These are phyloP conservation scores for Pichia cephalocereana DNA, from an alignment of 805 yeast species.

Conservation along the genomic window DNA sequence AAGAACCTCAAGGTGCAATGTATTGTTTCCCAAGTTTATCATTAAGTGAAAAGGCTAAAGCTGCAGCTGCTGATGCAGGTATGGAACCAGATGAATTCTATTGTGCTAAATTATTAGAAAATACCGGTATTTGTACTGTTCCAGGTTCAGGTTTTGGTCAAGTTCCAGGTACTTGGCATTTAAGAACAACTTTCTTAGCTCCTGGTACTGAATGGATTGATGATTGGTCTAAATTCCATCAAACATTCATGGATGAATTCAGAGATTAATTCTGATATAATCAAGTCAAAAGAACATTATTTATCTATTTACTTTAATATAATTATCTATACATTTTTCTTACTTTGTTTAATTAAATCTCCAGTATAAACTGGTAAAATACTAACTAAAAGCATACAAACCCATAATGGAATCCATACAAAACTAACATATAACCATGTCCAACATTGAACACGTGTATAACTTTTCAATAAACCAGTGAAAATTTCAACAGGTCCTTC, in stretches of 20 bases:
- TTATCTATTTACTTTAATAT: not conserved
- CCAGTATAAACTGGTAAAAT: not conserved
- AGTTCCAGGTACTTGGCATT: slow-evolving; percentile 77
- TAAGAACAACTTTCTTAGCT: slow-evolving; percentile 94
- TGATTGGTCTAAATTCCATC: slow-evolving; percentile 72
- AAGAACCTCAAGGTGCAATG: slow-evolving; percentile 96
- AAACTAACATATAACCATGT: slow-evolving; percentile 68
- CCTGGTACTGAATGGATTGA: slow-evolving; percentile 90
- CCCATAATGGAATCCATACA: slow-evolving; percentile 85
- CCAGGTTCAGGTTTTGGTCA: slow-evolving; percentile 99
- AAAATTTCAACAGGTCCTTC: slow-evolving; percentile 35
- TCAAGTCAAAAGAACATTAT: too few relatives aligned
- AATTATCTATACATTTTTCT: not conserved
- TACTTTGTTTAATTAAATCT: not conserved
- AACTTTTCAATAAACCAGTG: slow-evolving; percentile 48
- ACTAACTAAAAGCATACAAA: slow-evolving; percentile 22
- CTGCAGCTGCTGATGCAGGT: slow-evolving; percentile 47
- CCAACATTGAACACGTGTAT: slow-evolving; percentile 70
- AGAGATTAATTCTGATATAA: too few relatives aligned
- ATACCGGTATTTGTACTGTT: slow-evolving; percentile 92
- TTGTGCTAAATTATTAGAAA: slow-evolving; percentile 72
- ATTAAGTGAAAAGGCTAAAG: slow-evolving; percentile 54
- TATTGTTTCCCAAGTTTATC: slow-evolving; percentile 79
- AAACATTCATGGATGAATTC: slow-evolving; percentile 53
- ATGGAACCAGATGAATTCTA: slow-evolving; percentile 78